Conservation (phyloP, 352 stramenopile genomes). For the Phytophthora colocasiae region DNA sequence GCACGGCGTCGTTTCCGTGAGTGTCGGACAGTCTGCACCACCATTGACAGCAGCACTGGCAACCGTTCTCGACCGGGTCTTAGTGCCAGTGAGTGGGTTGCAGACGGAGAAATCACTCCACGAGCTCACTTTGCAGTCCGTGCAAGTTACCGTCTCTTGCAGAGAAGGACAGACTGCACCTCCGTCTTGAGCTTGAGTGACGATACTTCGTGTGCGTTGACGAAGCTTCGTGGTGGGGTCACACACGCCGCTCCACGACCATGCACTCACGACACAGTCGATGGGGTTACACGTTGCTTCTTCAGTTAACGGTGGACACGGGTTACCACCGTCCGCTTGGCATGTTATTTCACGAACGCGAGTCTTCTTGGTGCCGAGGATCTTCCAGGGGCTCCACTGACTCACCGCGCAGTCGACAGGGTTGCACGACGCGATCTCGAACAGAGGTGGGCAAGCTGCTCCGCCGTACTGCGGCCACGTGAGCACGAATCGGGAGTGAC, state of each 20-base stretch:
- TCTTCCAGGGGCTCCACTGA: slow-evolving; percentile 41
- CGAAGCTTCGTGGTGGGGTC: slow-evolving; percentile 45
- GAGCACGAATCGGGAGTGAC: slow-evolving; percentile 40
- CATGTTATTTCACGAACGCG: slow-evolving; percentile 47
- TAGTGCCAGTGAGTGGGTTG: slow-evolving; percentile 50
- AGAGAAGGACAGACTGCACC: slow-evolving; percentile 48
- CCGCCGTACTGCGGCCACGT: slow-evolving; percentile 51
- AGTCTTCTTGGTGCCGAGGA: slow-evolving; percentile 47
- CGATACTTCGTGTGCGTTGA: slow-evolving; percentile 31
- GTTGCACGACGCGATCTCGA: slow-evolving; percentile 37
- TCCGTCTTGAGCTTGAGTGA: slow-evolving; percentile 47
- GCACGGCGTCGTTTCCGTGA: slow-evolving; percentile 42
- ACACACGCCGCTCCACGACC: slow-evolving; percentile 44
- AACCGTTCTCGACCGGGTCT: slow-evolving; percentile 51
- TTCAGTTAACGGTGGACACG: slow-evolving; percentile 53
- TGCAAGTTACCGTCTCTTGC: slow-evolving; percentile 47
- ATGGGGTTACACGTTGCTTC: slow-evolving; percentile 44
- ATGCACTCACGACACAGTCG: slow-evolving; percentile 54
- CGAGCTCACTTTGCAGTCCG: slow-evolving; percentile 47
- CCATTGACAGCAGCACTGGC: slow-evolving; percentile 36
- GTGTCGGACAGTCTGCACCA: slow-evolving; percentile 39
- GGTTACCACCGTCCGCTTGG: slow-evolving; percentile 46
- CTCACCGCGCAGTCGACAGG: slow-evolving; percentile 56
- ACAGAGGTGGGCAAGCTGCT: slow-evolving; percentile 35
- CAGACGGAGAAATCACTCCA: slow-evolving; percentile 53